Conservation (phyloP, 129 eudicot genomes). For the Kitagawia praeruptora region DNA sequence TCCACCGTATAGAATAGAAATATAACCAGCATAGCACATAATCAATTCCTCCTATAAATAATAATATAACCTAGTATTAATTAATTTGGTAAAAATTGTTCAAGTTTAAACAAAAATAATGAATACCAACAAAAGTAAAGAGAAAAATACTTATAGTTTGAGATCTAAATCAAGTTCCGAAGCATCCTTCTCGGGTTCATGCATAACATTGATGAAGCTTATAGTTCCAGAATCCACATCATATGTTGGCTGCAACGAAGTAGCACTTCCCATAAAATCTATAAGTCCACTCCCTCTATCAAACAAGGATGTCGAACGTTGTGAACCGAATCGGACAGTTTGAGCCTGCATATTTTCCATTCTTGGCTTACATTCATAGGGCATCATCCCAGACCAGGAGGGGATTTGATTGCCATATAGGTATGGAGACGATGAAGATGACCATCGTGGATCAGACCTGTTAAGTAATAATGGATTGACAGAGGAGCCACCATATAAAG, state of each 20-base stretch:
- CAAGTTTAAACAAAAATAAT: background rate
- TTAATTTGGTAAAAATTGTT: background rate
- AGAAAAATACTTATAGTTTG: background rate
- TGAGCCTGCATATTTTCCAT: background rate
- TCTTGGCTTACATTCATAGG: slow-evolving; percentile 8
- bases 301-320: background rate
- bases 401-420: slow-evolving; percentile 26
- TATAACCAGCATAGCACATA: no score
- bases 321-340: background rate
- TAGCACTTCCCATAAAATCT: background rate
- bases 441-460: slow-evolving; percentile 29
- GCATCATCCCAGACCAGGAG: slow-evolving; percentile 2
- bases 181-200: background rate
- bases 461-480: slow-evolving; percentile 25
- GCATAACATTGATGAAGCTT: background rate
- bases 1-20: no score
- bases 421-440: slow-evolving; percentile 17
- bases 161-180: slow-evolving; percentile 5
- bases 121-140: background rate
- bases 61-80: background rate
- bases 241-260: background rate
- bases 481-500: slow-evolving; percentile 17
- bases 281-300: background rate
- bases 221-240: background rate
- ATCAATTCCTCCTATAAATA: no score